Evolutionary conservation across 768 basidiomycete species (phyloP).

Genomic region (Coprinellus micaceus): DNA sequence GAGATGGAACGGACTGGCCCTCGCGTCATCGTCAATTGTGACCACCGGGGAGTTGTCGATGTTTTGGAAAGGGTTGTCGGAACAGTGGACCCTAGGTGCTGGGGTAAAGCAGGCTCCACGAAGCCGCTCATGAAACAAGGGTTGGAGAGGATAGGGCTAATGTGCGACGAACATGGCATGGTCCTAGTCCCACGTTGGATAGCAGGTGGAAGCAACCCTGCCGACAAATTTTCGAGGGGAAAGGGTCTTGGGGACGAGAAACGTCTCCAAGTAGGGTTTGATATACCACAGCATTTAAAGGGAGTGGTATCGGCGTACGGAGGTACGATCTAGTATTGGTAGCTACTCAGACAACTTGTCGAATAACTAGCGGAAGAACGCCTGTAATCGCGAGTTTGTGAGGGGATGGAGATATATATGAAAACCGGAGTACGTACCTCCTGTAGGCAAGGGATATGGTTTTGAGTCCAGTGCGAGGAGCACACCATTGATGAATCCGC

Average conservation of each 20-base stretch:
- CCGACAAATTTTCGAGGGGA: background rate
- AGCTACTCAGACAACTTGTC: background rate
- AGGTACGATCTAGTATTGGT: background rate
- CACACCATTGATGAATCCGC: slow-evolving; percentile 17
- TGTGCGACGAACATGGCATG: background rate
- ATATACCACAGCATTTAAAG: background rate
- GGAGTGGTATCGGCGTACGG: background rate
- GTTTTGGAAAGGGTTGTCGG: background rate
- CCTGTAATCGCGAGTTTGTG: background rate
- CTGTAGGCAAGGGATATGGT: slow-evolving; percentile 12
- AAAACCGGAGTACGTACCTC: slow-evolving; percentile 8
- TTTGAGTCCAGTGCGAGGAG: slow-evolving; percentile 11
- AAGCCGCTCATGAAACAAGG: background rate
- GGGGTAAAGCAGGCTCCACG: background rate
- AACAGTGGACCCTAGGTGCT: background rate
- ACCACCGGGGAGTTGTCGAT: background rate
- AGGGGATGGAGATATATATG: background rate
- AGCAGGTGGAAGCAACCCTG: background rate
- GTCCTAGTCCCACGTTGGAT: background rate
- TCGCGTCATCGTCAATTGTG: background rate
- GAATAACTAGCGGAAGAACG: background rate
- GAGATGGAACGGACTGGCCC: background rate
- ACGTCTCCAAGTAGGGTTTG: background rate
- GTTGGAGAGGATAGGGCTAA: background rate
- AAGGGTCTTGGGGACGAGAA: background rate